Base-by-base conservation (phyloP, 2,329 filamentous ascomycete genomes). In the Hypoxylon sp. region DNA sequence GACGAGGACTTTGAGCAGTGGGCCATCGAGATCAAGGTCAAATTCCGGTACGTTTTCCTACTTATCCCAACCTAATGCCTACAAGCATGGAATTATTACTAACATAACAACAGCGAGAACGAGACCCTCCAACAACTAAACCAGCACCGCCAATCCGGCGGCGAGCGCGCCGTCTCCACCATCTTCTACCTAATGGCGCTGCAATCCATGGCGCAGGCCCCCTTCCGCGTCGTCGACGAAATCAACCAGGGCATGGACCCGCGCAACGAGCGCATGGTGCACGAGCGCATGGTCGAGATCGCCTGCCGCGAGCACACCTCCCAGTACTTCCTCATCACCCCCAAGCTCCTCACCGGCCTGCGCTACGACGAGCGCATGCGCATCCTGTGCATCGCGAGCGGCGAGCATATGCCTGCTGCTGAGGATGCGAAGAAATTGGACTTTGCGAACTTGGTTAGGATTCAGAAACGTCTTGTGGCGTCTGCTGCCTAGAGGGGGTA, bases 231-330 rank as follows among this genome's bases (percentile, higher is more conserved):
- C 53, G 96, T 99, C 65, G 96, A 99, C 80, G 96, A 99, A 82
- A 99, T 99, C 85, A 99, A 99, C 78, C 96, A 99, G 82, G 96
- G 96, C 72, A 99, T 99, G 96, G 96, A 99, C 79, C 96, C 95
- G 46, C 91, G 96, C 75, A 99, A 99, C 80, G 96, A 99, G 81
- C 92, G 96, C 73, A 97, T 98, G 89, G 94, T 99, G 14, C 96
- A 99, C 81, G 93, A 95, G 78, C 93, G 96, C 70, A 97, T 99
- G 92, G 96, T 99, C 7, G 94, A 98, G 76, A 98, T 99, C 77
- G 96, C 96, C 46, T 98, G 96, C 79, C 88, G 89, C 72, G 90
- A 94, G 79, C 89, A 91, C 78, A 89, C 89, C n/a, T 87, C 85
- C 72, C 90, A 92, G 82, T 99, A 99, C 82, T 99, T 99, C 83